Evolutionary conservation across 1,139 yeast species (phyloP).

Genomic region (Blastobotrys malaysiensis): DNA sequence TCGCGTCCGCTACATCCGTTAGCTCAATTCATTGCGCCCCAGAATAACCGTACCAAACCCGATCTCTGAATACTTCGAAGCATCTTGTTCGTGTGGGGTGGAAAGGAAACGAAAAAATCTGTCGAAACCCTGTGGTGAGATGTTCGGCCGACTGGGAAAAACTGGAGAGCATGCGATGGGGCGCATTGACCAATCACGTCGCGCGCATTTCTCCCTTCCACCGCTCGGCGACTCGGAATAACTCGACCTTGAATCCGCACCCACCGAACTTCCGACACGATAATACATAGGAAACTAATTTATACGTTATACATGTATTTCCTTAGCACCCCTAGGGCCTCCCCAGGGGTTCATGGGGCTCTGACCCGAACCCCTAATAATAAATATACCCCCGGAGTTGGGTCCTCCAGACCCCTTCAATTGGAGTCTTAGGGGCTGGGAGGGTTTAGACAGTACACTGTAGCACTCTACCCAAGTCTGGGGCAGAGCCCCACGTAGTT

Average conservation of each 20-base stretch:
- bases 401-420: not conserved
- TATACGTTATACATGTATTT: not conserved
- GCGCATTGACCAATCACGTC: not conserved
- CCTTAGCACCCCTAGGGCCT: not conserved
- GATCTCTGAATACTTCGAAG: slow-evolving; percentile 24
- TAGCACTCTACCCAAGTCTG: no score
- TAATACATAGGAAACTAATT: not conserved
- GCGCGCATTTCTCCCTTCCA: slow-evolving; percentile 1
- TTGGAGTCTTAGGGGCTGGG: not conserved
- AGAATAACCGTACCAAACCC: slow-evolving; percentile 19
- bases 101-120: slow-evolving; percentile 6
- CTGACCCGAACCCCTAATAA: not conserved
- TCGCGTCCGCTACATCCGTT: slow-evolving; percentile 10
- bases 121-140: not conserved
- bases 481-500: not conserved
- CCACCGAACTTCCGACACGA: not conserved
- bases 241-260: not conserved
- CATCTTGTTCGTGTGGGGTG: slow-evolving; percentile 15
- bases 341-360: no score
- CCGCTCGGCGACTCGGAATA: not conserved
- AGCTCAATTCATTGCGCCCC: not conserved
- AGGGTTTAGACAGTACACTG: no score
- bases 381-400: no score
- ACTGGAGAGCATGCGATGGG: slow-evolving; percentile 1
- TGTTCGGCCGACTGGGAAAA: slow-evolving; percentile 1